Evolutionary conservation across 129 eudicot genomes (phyloP).

Genomic region (Daucus carota): DNA sequence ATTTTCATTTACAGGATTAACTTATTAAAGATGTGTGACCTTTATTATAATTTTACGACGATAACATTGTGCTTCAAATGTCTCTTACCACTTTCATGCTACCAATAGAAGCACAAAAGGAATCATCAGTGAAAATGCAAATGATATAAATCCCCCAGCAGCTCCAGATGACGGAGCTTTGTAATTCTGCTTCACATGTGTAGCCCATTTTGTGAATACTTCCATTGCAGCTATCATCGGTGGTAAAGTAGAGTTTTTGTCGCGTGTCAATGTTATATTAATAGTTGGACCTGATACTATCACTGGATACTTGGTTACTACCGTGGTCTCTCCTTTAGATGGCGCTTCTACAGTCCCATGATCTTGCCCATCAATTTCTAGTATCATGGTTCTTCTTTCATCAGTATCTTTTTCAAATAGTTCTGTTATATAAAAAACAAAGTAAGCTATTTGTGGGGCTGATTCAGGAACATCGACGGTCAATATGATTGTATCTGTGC

Average conservation of each 20-base stretch:
- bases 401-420: neutral
- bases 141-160: neutral
- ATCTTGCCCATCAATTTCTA: conserved; percentile 5
- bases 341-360: conserved; percentile 3
- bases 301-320: neutral
- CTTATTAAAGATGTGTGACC: neutral
- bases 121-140: neutral
- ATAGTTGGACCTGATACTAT: conserved; percentile 3
- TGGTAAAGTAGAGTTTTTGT: neutral
- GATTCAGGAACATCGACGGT: conserved; percentile 4
- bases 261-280: neutral
- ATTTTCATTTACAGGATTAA: neutral
- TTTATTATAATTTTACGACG: too few species aligned
- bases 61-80: neutral
- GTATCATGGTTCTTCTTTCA: neutral
- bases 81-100: neutral
- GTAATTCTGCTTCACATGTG: neutral
- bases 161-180: neutral
- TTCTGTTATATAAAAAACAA: conserved; percentile 12
- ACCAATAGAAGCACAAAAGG: neutral
- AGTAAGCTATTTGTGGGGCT: conserved; percentile 4
- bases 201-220: conserved; percentile 5
- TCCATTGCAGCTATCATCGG: conserved; percentile 10
- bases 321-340: neutral
- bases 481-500: neutral